phyloP scores from a whole-genome alignment of 139 green algal species.

The Chlorella sp. region DNA sequence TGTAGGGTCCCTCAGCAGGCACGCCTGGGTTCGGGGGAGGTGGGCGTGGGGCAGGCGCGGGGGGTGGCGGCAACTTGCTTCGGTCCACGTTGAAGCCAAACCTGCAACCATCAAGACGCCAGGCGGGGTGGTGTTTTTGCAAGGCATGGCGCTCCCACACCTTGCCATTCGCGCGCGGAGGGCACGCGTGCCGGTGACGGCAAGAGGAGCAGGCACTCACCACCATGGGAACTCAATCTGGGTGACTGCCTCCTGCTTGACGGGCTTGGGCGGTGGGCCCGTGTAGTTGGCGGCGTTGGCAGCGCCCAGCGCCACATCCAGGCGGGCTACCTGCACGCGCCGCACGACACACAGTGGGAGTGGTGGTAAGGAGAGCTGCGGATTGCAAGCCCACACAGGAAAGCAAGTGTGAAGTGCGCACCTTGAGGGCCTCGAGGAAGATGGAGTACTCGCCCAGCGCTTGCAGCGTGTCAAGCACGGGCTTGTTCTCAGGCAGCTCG shows the following conservation, averaged over 20 bases:
- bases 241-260: neutral
- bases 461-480: slow-evolving; percentile 39
- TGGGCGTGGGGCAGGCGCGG: no score
- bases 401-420: slow-evolving; percentile 4
- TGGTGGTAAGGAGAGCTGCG: neutral
- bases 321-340: slow-evolving; percentile 17
- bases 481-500: slow-evolving; percentile 17
- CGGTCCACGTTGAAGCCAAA: no score
- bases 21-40: no score
- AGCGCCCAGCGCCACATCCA: slow-evolving; percentile 28
- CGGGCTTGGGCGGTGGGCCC: slow-evolving; percentile 21
- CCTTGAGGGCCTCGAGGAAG: slow-evolving; percentile 46
- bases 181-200: neutral
- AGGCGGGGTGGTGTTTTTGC: no score
- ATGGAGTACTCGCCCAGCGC: slow-evolving; percentile 34
- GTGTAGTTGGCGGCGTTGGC: slow-evolving; percentile 27
- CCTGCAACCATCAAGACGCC: no score
- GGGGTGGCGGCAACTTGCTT: no score
- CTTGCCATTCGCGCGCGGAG: neutral
- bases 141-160: no score
- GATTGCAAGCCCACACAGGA: neutral
- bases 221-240: slow-evolving; percentile 21
- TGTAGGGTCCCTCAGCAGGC: no score
- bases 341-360: neutral
- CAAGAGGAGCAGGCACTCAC: no score